Percentiles rank a stretch among this genome's conserved stretches.
These are phyloP conservation scores for Heritiera littoralis DNA, from an alignment of 345 rosid species.

Conservation along the genomic window DNA sequence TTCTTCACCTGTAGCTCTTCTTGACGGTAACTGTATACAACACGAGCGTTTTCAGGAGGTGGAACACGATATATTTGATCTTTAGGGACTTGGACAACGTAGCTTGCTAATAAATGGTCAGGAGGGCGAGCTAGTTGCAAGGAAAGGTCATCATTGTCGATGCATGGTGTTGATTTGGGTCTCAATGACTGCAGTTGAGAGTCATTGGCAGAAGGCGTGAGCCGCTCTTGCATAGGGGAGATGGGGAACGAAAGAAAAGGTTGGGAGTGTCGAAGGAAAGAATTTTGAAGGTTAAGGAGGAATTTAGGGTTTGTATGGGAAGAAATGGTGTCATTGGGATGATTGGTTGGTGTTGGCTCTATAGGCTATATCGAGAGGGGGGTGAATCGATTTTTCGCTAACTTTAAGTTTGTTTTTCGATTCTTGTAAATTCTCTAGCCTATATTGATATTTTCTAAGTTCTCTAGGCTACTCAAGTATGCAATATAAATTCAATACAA, in stretches of 20 bases:
- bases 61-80: constrained; percentile 37
- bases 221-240: constrained; percentile 15
- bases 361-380: no score
- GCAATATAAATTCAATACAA: no score
- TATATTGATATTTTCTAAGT: no score
- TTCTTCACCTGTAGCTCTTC: not conserved
- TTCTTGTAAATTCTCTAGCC: no score
- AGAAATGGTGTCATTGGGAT: not conserved
- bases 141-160: not conserved
- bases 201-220: not conserved
- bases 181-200: not conserved
- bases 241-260: not conserved
- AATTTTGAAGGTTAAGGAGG: not conserved
- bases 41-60: constrained; percentile 26
- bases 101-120: constrained; percentile 9
- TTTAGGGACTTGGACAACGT: constrained; percentile 38
- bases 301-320: constrained; percentile 6
- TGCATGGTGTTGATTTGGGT: not conserved
- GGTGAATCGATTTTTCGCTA: no score
- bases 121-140: not conserved
- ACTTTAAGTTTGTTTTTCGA: no score
- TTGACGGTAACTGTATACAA: not conserved
- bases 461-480: no score
- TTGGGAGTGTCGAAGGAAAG: not conserved
- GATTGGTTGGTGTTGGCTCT: not conserved